These are phyloP conservation scores for Zygoascus flipseniorum DNA, from an alignment of 805 yeast species.

Conservation along the genomic window DNA sequence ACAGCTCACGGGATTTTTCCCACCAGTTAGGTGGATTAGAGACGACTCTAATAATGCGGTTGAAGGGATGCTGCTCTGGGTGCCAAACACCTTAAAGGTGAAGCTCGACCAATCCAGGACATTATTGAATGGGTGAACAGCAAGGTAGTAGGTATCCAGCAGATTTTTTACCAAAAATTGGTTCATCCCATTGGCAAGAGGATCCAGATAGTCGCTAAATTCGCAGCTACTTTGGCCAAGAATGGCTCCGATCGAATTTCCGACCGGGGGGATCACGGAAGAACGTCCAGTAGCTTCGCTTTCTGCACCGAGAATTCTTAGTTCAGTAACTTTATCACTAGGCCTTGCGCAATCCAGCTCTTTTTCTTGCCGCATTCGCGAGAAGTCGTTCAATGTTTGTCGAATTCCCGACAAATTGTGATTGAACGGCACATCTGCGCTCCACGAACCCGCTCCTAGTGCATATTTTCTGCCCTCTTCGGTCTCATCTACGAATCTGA, in stretches of 20 bases:
- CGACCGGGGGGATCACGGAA: background rate
- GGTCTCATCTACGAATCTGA: background rate
- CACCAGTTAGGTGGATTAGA: background rate
- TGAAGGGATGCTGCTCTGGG: background rate
- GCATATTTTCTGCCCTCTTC: background rate
- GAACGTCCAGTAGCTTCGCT: background rate
- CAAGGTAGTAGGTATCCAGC: background rate
- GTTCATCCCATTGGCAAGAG: background rate
- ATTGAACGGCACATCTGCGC: background rate
- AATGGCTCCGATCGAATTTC: background rate
- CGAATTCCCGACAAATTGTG: background rate
- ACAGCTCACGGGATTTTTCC: background rate
- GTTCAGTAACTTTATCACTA: background rate
- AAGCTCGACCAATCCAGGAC: background rate
- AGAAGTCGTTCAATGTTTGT: background rate
- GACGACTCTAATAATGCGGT: background rate
- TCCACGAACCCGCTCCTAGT: background rate
- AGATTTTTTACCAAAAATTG: background rate
- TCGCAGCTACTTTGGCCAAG: background rate
- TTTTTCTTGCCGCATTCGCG: background rate
- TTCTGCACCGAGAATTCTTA: background rate
- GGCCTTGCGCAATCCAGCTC: background rate
- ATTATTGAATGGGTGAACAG: background rate
- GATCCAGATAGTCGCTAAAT: background rate
- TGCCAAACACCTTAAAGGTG: background rate